phyloP scores from a whole-genome alignment of 768 basidiomycete species.

The Cystofilobasidium bisporidii region DNA sequence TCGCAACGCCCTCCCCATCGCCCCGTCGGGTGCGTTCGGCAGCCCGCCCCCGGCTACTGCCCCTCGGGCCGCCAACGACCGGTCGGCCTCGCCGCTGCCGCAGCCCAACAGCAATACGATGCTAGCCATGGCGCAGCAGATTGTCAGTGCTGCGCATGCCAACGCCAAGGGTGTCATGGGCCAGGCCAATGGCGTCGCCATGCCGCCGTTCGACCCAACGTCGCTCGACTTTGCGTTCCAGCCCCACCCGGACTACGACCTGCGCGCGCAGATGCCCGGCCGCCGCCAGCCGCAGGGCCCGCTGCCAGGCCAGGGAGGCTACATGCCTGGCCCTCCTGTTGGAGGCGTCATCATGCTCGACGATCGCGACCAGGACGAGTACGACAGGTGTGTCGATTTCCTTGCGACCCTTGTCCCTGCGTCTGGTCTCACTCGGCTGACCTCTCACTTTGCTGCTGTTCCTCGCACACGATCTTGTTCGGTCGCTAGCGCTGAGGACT shows the following conservation, averaged over 20 bases:
- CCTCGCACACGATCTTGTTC: background rate
- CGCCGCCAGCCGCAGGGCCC: conserved; percentile 13
- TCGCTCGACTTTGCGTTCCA: conserved; percentile 41
- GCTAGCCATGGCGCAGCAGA: conserved; percentile 61
- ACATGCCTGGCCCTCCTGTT: conserved; percentile 26
- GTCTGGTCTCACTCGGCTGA: background rate
- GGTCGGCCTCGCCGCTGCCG: conserved; percentile 32
- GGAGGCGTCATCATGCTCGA: conserved; percentile 28
- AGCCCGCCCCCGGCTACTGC: background rate
- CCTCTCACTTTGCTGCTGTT: background rate
- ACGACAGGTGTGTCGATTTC: conserved; percentile 28
- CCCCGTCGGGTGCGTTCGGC: conserved; percentile 31
- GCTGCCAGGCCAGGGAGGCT: conserved; percentile 32
- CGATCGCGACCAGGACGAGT: conserved; percentile 27
- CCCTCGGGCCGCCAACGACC: conserved; percentile 6
- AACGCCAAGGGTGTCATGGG: conserved; percentile 35
- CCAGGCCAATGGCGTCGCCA: conserved; percentile 16
- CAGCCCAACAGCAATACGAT: conserved; percentile 50
- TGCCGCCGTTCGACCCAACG: conserved; percentile 41
- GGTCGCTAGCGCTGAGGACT: conserved; percentile 45
- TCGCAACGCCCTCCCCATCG: conserved; percentile 46
- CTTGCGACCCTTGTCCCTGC: background rate
- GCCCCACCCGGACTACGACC: conserved; percentile 35
- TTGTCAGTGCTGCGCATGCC: conserved; percentile 41
- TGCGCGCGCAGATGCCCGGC: background rate